Evolutionary conservation across 306 rosid species (phyloP).

Genomic region (Biancaea sappan): DNA sequence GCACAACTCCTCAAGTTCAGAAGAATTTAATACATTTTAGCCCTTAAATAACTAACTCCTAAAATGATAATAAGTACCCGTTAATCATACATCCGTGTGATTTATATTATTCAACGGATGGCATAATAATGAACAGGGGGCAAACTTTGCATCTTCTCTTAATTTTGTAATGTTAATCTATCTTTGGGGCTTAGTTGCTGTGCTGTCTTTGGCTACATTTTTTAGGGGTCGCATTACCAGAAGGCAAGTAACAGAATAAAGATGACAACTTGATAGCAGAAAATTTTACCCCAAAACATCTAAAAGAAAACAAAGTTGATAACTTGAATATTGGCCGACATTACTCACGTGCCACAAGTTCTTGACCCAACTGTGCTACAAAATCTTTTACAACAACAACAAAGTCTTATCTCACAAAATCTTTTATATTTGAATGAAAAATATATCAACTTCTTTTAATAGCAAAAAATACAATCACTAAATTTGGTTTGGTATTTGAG

Average conservation of each 20-base stretch:
- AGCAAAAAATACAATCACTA: no score
- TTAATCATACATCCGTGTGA: background rate
- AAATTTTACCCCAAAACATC: background rate
- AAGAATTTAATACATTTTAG: no score
- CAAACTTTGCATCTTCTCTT: background rate
- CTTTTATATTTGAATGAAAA: background rate
- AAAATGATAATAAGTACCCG: background rate
- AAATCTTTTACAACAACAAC: no score
- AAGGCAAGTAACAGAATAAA: slow-evolving; percentile 7
- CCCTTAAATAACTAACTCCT: no score
- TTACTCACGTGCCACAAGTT: slow-evolving; percentile 38
- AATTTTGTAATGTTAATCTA: no score
- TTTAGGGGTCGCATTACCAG: background rate
- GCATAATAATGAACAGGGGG: background rate
- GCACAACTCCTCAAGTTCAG: no score
- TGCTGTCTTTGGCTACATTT: background rate
- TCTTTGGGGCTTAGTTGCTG: no score
- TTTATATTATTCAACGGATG: background rate
- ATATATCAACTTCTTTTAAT: background rate
- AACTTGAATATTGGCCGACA: slow-evolving; percentile 37
- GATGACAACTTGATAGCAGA: slow-evolving; percentile 33
- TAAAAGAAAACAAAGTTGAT: background rate
- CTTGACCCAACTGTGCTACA: slow-evolving; percentile 31
- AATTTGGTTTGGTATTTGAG: no score
- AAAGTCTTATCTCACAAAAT: no score